Evolutionary conservation across 2,329 filamentous ascomycete genomes (phyloP), one percentile per base, ranked within the genome.

Genomic region (Alternaria panax): DNA sequence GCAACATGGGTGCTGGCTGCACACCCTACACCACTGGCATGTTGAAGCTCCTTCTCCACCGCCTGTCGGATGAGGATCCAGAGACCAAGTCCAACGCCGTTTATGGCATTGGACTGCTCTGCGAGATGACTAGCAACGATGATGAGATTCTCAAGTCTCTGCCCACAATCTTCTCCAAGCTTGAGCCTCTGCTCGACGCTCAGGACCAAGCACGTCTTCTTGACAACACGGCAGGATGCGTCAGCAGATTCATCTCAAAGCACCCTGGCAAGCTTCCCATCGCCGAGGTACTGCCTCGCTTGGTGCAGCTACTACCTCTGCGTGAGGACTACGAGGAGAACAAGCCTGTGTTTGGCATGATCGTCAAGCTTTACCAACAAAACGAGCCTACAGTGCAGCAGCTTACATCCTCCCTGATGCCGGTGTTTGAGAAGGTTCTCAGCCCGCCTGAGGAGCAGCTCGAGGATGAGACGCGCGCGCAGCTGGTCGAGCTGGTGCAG

Each of bases 301-400:
- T 98, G 27, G 86, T 96, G 57, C 86, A 87, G 62, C 86, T 93
- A 27, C 86, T 98, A 36, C 95, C 95, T 9, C 84, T 98, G 63
- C 92, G 91, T 79, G 93, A 97, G 76, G 95, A 98, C 78, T 98
- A 87, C 71, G 93, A 97, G 80, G 95, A 98, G 86, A 98, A 99
- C 81, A 92, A 92, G 72, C 93, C 95, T 8, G 89, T 98, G 60
- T 99, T 90, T 81, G 87, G 90, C 78, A 96, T 93, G 87, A 90
- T 99, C 72, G 90, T 92, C 79, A 89, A 91, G 79, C 86, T 98
- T 65, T 97, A 93, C 78, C 86, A 90, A 69, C 82, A 85, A 63
- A 85, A 87, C 65, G 90, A 94, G 79, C 81, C 85, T 12, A 90
- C 88, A 2, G 85, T 93, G 46, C 87, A 89, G 78, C 83, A 86